Evolutionary conservation across 2,329 filamentous ascomycete species (phyloP).

Genomic region (Podosphaera xanthii): DNA sequence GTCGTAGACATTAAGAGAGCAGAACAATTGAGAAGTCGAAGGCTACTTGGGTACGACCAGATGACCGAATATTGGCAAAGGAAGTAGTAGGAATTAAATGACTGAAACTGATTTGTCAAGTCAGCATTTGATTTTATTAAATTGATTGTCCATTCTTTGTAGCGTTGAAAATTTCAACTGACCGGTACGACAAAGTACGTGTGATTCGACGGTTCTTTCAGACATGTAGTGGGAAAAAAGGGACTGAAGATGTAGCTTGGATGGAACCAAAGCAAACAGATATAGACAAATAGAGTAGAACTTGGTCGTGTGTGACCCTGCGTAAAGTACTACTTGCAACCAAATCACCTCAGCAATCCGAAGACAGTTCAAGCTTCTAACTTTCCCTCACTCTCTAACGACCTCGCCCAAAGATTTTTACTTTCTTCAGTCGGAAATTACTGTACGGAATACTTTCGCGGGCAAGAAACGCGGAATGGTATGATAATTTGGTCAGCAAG

Average conservation of each 20-base stretch:
- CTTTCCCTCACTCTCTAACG: background rate
- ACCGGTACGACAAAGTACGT: background rate
- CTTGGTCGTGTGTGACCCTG: conserved; percentile 1
- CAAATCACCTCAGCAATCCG: background rate
- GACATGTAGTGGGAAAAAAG: background rate
- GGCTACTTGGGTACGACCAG: background rate
- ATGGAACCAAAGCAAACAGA: background rate
- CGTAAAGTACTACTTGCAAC: background rate
- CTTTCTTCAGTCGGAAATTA: background rate
- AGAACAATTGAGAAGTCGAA: background rate
- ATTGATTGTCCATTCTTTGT: background rate
- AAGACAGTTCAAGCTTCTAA: background rate
- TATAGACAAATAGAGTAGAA: background rate
- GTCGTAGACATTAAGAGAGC: conserved; percentile 10
- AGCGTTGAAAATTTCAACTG: background rate
- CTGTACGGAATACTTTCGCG: background rate
- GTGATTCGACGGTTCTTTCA: background rate
- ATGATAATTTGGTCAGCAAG: background rate
- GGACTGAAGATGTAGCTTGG: background rate
- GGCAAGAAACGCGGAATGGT: background rate
- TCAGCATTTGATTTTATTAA: background rate
- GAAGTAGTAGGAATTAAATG: background rate
- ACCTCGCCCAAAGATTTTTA: background rate
- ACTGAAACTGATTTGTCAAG: background rate
- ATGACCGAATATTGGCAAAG: background rate